Evolutionary conservation across 164 flowering plant genomes (phyloP).

Genomic region (Stephania yunnanensis): DNA sequence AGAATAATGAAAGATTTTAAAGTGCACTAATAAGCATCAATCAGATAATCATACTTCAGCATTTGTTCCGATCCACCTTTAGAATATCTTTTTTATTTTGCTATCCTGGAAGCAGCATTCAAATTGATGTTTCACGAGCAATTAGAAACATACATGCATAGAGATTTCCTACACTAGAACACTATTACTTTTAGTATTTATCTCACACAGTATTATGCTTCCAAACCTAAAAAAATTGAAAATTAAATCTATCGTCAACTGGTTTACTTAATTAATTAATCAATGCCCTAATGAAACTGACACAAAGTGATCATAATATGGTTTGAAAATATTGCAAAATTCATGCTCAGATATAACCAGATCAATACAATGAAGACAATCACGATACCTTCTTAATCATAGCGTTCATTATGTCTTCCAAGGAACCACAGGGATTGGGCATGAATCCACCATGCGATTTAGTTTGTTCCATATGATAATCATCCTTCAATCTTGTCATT

Average conservation of each 20-base stretch:
- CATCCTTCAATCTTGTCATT: constrained; percentile 29
- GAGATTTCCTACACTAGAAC: too few species aligned
- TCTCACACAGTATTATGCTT: neutral
- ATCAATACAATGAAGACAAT: neutral
- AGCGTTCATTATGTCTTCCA: constrained; percentile 51
- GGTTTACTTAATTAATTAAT: neutral
- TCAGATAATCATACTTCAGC: neutral
- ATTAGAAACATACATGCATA: neutral
- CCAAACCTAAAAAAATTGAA: neutral
- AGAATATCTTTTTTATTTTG: neutral
- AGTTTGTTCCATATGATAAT: constrained; percentile 24
- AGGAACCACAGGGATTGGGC: constrained; percentile 32
- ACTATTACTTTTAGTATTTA: neutral
- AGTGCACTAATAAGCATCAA: neutral
- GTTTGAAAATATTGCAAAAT: neutral
- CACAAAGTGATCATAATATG: neutral
- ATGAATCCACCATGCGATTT: constrained; percentile 28
- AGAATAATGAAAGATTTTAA: neutral
- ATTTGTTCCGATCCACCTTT: neutral
- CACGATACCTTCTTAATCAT: constrained; percentile 43
- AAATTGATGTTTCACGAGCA: neutral
- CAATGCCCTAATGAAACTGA: neutral
- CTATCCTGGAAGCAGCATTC: neutral
- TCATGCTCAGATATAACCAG: neutral
- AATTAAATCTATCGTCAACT: neutral